Evolutionary conservation across 306 rosid genomes (phyloP).

Genomic region (Quercus gilva): DNA sequence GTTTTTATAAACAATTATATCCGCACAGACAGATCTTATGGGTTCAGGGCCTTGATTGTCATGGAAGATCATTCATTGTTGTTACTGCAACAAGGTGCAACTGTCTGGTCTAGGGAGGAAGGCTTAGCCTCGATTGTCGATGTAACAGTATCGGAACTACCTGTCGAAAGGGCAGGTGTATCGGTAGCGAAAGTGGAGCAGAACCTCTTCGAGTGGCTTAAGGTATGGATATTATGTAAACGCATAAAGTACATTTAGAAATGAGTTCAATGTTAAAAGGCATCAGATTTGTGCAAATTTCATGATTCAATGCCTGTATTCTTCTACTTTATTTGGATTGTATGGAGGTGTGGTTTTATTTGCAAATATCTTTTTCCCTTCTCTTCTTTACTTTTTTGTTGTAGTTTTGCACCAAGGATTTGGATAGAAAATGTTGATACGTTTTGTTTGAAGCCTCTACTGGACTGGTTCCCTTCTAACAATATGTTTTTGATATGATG

Average conservation of each 20-base stretch:
- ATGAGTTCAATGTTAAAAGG: neutral
- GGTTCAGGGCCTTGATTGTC: slow-evolving; percentile 89
- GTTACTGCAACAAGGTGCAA: slow-evolving; percentile 87
- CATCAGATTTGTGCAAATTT: slow-evolving; percentile 1
- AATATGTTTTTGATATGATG: slow-evolving; percentile 18
- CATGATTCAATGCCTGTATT: neutral
- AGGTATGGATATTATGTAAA: slow-evolving; percentile 47
- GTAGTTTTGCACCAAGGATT: slow-evolving; percentile 5
- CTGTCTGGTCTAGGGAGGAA: slow-evolving; percentile 98
- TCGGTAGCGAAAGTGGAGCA: slow-evolving; percentile 92
- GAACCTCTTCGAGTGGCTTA: slow-evolving; percentile 91
- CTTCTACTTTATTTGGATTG: neutral
- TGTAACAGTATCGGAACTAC: slow-evolving; percentile 81
- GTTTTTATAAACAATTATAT: slow-evolving; percentile 80
- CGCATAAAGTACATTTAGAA: slow-evolving; percentile 1
- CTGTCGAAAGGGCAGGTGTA: slow-evolving; percentile 82
- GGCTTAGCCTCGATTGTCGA: slow-evolving; percentile 94
- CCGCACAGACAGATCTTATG: slow-evolving; percentile 82
- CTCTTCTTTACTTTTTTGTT: slow-evolving; percentile 4
- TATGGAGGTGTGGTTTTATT: neutral
- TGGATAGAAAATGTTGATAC: slow-evolving; percentile 11
- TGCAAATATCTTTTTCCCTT: neutral
- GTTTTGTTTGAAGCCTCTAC: slow-evolving; percentile 5
- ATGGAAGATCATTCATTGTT: slow-evolving; percentile 95
- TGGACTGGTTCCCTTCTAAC: slow-evolving; percentile 29